These are phyloP conservation scores for Acer yangbiense DNA, from an alignment of 345 rosid species.

Conservation along the genomic window DNA sequence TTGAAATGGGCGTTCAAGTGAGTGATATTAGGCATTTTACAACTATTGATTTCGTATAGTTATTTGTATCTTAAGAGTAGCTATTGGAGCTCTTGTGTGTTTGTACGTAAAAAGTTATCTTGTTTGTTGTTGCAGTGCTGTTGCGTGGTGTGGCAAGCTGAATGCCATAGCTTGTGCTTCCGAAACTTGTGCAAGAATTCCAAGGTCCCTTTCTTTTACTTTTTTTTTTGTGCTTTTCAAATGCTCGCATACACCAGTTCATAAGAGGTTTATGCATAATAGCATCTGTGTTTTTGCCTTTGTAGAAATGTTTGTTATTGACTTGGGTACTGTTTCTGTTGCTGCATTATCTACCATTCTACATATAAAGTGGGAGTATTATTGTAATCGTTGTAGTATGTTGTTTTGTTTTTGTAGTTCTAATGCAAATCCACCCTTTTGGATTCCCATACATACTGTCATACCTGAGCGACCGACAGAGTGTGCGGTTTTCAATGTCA, in stretches of 20 bases:
- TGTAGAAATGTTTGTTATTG: neutral
- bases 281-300: neutral
- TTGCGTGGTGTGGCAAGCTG: conserved; percentile 99
- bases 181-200: conserved; percentile 97
- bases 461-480: conserved; percentile 98
- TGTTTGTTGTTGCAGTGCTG: conserved; percentile 55
- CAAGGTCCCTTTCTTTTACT: conserved; percentile 49
- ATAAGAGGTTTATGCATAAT: neutral
- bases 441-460: conserved; percentile 97
- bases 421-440: conserved; percentile 84
- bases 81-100: neutral
- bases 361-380: neutral
- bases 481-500: conserved; percentile 86
- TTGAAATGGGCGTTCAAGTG: too few relatives aligned
- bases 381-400: conserved; percentile 2
- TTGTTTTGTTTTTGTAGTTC: conserved; percentile 54
- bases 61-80: neutral
- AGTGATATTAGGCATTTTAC: too few relatives aligned
- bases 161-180: conserved; percentile 99
- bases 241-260: neutral
- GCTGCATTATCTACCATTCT: too few relatives aligned
- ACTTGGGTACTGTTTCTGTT: too few relatives aligned
- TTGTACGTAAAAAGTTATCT: neutral
- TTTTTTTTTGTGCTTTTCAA: neutral
- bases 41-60: neutral